Evolutionary conservation across 345 rosid species (phyloP).

Genomic region (Carallia pectinifolia): DNA sequence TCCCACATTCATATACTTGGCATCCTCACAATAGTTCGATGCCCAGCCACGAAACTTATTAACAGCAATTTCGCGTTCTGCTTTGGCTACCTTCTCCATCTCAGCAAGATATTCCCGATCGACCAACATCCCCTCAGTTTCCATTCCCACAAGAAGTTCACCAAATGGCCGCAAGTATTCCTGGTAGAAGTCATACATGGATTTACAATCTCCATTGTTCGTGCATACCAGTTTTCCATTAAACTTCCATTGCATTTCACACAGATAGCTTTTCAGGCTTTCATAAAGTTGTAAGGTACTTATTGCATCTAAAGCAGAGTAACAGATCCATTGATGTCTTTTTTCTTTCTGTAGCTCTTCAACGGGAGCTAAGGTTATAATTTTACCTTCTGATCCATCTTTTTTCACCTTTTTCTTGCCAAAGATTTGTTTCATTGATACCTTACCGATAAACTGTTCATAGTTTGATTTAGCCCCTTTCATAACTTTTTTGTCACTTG

Average conservation of each 20-base stretch:
- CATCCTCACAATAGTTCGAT: conserved; percentile 74
- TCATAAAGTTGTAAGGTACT: conserved; percentile 81
- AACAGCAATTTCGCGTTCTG: conserved; percentile 69
- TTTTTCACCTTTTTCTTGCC: conserved; percentile 77
- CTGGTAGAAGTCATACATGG: conserved; percentile 74
- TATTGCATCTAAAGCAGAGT: conserved; percentile 91
- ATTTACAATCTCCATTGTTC: conserved; percentile 25
- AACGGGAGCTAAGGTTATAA: conserved; percentile 61
- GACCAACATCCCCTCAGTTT: conserved; percentile 87
- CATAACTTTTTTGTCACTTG: conserved; percentile 64
- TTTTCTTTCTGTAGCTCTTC: conserved; percentile 85
- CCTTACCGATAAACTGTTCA: conserved; percentile 70
- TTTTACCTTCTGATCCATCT: conserved; percentile 90
- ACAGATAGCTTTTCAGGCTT: conserved; percentile 58
- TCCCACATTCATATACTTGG: conserved; percentile 86
- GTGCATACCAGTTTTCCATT: conserved; percentile 39
- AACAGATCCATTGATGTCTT: conserved; percentile 73
- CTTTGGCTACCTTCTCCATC: conserved; percentile 81
- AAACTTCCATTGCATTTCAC: conserved; percentile 51
- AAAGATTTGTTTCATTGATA: conserved; percentile 86
- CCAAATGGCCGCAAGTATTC: conserved; percentile 85
- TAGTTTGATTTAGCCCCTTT: conserved; percentile 32
- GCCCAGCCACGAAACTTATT: conserved; percentile 87
- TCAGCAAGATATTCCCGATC: conserved; percentile 75
- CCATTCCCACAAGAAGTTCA: conserved; percentile 84